Evolutionary conservation across 768 basidiomycete species (phyloP).

Genomic region (Russula lepida): DNA sequence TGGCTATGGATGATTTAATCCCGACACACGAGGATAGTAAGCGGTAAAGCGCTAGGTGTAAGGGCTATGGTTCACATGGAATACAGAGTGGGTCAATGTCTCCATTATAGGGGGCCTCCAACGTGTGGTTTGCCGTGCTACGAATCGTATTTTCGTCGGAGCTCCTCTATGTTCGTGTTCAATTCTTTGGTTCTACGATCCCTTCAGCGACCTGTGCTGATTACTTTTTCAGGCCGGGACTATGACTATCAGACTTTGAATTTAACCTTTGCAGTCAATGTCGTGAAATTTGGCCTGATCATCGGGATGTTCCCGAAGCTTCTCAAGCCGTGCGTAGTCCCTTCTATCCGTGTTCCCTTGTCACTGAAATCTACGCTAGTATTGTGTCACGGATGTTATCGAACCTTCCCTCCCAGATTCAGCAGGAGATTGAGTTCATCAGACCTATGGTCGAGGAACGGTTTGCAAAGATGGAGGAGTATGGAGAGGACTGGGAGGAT

Average conservation of each 20-base stretch:
- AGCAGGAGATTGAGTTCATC: no score
- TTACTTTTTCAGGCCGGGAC: slow-evolving; percentile 32
- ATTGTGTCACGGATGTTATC: not conserved
- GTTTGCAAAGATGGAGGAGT: not conserved
- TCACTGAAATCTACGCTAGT: not conserved
- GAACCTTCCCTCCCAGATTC: no score
- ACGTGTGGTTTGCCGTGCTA: slow-evolving; percentile 3
- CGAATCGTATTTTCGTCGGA: slow-evolving; percentile 25
- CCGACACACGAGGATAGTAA: no score
- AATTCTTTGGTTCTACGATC: not conserved
- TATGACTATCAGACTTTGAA: no score
- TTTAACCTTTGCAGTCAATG: slow-evolving; percentile 29
- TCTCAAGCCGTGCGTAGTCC: slow-evolving; percentile 34
- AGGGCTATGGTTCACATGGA: not conserved
- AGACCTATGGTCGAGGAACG: no score
- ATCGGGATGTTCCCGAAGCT: slow-evolving; percentile 35
- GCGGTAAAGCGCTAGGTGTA: not conserved
- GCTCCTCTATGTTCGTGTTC: slow-evolving; percentile 32
- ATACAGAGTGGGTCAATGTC: slow-evolving; percentile 31
- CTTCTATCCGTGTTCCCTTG: not conserved
- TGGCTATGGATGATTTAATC: no score
- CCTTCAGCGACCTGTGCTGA: not conserved
- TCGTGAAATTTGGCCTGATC: slow-evolving; percentile 27
- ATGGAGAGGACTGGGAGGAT: not conserved
- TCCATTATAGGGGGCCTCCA: slow-evolving; percentile 21